phyloP scores from a whole-genome alignment of 306 rosid genomes.

The Cucumis hystrix region DNA sequence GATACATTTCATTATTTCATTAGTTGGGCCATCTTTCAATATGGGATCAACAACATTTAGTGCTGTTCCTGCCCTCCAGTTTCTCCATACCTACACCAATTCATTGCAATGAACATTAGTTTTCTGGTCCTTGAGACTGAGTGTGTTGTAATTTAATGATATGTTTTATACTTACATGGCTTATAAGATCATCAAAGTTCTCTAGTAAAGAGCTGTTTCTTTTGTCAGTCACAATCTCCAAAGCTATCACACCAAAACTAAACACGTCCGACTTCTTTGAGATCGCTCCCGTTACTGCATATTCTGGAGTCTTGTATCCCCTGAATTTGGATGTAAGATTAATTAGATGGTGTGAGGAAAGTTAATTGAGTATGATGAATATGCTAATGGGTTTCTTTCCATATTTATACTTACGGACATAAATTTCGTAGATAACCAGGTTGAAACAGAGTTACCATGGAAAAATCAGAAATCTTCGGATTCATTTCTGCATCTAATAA shows the following conservation, averaged over 20 bases:
- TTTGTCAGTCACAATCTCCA: slow-evolving; percentile 10
- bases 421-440: neutral
- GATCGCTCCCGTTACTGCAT: slow-evolving; percentile 4
- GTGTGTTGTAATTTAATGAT: neutral
- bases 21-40: slow-evolving; percentile 5
- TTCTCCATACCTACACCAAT: slow-evolving; percentile 30
- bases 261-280: slow-evolving; percentile 15
- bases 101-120: neutral
- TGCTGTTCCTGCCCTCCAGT: slow-evolving; percentile 17
- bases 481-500: slow-evolving; percentile 12
- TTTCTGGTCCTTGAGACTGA: neutral
- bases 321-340: neutral
- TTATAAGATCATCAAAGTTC: neutral
- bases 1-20: slow-evolving; percentile 37
- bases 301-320: slow-evolving; percentile 19
- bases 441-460: slow-evolving; percentile 2
- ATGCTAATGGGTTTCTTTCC: neutral
- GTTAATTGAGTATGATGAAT: neutral
- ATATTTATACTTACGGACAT: neutral
- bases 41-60: slow-evolving; percentile 20
- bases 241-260: slow-evolving; percentile 20
- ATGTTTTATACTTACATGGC: slow-evolving; percentile 2
- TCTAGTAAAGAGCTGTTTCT: neutral
- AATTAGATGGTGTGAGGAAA: neutral
- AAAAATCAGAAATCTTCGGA: slow-evolving; percentile 16